Evolutionary conservation across 2,329 filamentous ascomycete genomes (phyloP).

Genomic region (Xylariaceae sp.): DNA sequence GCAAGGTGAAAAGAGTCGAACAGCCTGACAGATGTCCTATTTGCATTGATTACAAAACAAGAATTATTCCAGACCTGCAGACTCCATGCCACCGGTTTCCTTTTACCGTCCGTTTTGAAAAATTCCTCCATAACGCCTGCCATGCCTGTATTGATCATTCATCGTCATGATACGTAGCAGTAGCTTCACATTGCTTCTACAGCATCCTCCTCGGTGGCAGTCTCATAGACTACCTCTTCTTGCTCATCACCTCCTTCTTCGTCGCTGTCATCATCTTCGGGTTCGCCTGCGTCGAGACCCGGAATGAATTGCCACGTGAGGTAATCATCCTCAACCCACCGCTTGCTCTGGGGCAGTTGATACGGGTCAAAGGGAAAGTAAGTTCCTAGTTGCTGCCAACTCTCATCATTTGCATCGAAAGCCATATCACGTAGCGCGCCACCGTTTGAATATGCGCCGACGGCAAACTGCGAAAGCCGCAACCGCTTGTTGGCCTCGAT

Average conservation of each 20-base stretch:
- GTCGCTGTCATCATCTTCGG: constrained; percentile 54
- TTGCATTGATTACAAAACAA: no score
- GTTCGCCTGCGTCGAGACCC: constrained; percentile 58
- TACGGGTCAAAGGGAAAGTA: constrained; percentile 99
- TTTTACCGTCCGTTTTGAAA: no score
- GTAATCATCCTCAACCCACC: constrained; percentile 85
- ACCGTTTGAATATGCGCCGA: constrained; percentile 54
- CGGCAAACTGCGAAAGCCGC: constrained; percentile 69
- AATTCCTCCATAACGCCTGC: constrained; percentile 14
- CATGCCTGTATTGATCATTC: constrained; percentile 19
- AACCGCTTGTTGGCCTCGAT: constrained; percentile 92
- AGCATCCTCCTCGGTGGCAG: constrained; percentile 48
- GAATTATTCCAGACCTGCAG: no score
- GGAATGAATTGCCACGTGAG: constrained; percentile 75
- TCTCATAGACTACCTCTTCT: constrained; percentile 48
- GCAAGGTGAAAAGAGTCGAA: no score
- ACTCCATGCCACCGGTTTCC: no score
- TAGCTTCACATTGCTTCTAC: constrained; percentile 38
- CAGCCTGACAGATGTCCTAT: no score
- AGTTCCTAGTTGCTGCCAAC: constrained; percentile 81
- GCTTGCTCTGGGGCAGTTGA: constrained; percentile 79
- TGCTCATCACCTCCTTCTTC: constrained; percentile 49
- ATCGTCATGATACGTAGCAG: constrained; percentile 6
- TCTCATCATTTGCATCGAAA: constrained; percentile 62
- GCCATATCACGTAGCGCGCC: constrained; percentile 54